phyloP scores from a whole-genome alignment of 2,329 filamentous ascomycete genomes.

The Pseudogymnoascus sp. region DNA sequence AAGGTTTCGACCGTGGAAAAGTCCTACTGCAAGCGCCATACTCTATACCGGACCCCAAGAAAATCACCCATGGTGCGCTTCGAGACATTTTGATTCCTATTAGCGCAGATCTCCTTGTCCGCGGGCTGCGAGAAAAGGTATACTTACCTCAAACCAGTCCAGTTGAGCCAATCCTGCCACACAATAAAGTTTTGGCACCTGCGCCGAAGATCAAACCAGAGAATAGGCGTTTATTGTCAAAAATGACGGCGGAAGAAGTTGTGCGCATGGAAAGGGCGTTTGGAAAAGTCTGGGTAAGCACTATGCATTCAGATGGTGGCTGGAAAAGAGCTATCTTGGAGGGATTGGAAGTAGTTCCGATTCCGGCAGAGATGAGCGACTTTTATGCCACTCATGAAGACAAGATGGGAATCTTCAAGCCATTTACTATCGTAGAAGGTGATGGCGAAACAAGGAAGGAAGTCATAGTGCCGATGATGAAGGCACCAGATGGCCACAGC shows the following conservation, averaged over 20 bases:
- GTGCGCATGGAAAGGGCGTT: constrained; percentile 51
- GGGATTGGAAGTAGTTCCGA: constrained; percentile 16
- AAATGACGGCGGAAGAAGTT: constrained; percentile 43
- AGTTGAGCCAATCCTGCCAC: constrained; percentile 21
- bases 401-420: background rate
- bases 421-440: background rate
- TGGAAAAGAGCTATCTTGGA: constrained; percentile 22
- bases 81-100: constrained; percentile 49
- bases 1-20: constrained; percentile 69
- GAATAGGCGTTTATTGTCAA: constrained; percentile 58
- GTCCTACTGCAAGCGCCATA: constrained; percentile 60
- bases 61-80: constrained; percentile 43
- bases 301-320: constrained; percentile 19
- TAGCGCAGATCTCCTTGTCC: constrained; percentile 66
- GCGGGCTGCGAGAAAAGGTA: constrained; percentile 52
- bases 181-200: constrained; percentile 34
- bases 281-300: constrained; percentile 57
- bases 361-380: constrained; percentile 7
- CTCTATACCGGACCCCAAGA: constrained; percentile 44
- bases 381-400: constrained; percentile 3
- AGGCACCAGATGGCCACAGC: constrained; percentile 14
- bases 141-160: constrained; percentile 50
- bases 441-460: background rate
- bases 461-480: constrained; percentile 4
- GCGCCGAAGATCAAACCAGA: constrained; percentile 67